Evolutionary conservation across 495 filamentous ascomycete species (phyloP), one percentile per base, ranked within the genome.

Genomic region (Penicillium diatomitis): DNA sequence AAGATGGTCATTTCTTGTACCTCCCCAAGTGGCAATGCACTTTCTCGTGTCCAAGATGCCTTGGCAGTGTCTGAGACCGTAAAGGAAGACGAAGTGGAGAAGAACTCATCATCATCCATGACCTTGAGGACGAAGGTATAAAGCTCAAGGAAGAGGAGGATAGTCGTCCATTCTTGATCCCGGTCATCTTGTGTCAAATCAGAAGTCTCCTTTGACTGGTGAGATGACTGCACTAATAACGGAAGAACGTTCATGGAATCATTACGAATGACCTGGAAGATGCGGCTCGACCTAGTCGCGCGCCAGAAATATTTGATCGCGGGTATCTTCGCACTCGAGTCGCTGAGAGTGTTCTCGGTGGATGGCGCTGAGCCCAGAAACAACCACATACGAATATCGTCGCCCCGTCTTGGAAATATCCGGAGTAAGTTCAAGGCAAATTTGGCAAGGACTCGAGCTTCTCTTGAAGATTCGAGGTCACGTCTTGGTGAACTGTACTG

Each of bases 331-430:
- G 57, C 59, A 9, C 60, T 62, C 6, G 64, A 58, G 31, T 63
- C 58, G 11, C 54, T 68, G 12, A 74, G 75, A 3, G 52, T 33
- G 9, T 59, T 54, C 30, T 62, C 56, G 2, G 50, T 50, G 12
- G 68, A 67, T 10, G 75, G 70, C 8, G 86, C 82, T 32, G 89
- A 89, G 0, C 88, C 85, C 9, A 90, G 70, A 54, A 90, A 97
- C 4, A 99, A 70, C 75, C 92, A 94, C 88, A 97, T 95, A 1
- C 90, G 84, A 44, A 97, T 94, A 45, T 97, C 94, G 57, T 95
- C 89, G 12, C 82, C 80, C 36, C 81, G 76, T 6, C 78, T 74
- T 12, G 90, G 92, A 55, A 99, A 99, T 47, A 88, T 86, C 48
- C 85, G 81, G 5, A 97, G 67, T 6, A 99, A 67, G 9, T 87